These are phyloP conservation scores for Yamadazyma sp. DNA, from an alignment of 1,139 yeast species.

Conservation along the genomic window DNA sequence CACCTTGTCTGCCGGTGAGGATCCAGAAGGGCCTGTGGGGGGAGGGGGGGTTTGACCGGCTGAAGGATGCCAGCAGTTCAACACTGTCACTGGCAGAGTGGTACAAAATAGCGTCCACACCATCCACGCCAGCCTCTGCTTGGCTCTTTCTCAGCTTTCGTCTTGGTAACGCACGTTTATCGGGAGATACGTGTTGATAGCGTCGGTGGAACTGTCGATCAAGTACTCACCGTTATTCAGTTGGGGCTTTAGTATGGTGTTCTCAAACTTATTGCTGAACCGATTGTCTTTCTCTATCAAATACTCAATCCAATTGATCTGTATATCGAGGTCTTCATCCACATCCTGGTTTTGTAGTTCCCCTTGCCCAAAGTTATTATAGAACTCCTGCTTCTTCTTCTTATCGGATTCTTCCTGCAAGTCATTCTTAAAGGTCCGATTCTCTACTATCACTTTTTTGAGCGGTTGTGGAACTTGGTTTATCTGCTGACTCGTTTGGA, in stretches of 20 bases:
- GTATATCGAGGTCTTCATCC: conserved; percentile 28
- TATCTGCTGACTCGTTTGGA: conserved; percentile 24
- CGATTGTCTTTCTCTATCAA: conserved; percentile 45
- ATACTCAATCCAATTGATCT: conserved; percentile 41
- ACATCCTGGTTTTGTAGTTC: conserved; percentile 26
- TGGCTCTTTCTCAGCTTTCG: too few species aligned
- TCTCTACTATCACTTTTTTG: conserved; percentile 38
- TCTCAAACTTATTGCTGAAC: conserved; percentile 41
- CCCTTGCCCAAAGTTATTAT: conserved; percentile 33
- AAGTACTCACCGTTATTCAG: conserved; percentile 14
- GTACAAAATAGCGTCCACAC: too few species aligned
- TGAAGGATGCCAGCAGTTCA: too few species aligned
- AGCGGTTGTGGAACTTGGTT: conserved; percentile 34
- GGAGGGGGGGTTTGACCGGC: too few species aligned
- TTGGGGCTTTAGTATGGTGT: conserved; percentile 24
- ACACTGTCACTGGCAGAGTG: too few species aligned
- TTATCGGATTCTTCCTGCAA: conserved; percentile 25
- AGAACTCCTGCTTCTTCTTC: conserved; percentile 38
- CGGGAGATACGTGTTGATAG: conserved; percentile 14
- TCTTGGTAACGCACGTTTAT: conserved; percentile 9
- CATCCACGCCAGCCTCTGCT: too few species aligned
- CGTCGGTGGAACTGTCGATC: conserved; percentile 9
- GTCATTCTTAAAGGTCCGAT: conserved; percentile 32
- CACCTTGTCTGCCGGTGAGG: too few species aligned
- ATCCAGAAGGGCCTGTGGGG: too few species aligned